These are phyloP conservation scores for Fomitopsis schrenkii DNA, from an alignment of 1,284 basidiomycete genomes.

Conservation along the genomic window DNA sequence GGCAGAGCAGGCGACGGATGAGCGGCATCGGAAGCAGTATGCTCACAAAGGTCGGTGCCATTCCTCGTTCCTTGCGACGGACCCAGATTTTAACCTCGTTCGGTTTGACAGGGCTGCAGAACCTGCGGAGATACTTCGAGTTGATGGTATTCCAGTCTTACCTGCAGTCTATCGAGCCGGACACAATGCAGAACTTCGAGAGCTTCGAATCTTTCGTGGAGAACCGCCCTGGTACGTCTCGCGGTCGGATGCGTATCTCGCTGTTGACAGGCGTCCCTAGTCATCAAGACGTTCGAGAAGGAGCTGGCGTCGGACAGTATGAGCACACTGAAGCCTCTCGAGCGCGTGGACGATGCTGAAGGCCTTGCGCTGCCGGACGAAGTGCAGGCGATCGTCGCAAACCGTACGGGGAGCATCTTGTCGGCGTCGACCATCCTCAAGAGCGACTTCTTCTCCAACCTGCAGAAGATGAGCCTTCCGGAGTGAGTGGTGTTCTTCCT, in stretches of 20 bases:
- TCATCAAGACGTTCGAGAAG: slow-evolving; percentile 94
- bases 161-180: slow-evolving; percentile 81
- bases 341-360: slow-evolving; percentile 67
- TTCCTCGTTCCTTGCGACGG: not conserved
- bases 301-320: slow-evolving; percentile 82
- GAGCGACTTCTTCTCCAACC: slow-evolving; percentile 92
- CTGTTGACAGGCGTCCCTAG: slow-evolving; percentile 31
- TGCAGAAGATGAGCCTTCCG: slow-evolving; percentile 93
- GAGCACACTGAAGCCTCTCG: slow-evolving; percentile 82
- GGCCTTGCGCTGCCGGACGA: slow-evolving; percentile 88
- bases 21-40: slow-evolving; percentile 59
- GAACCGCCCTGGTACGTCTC: slow-evolving; percentile 65
- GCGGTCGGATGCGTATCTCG: not conserved
- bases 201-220: slow-evolving; percentile 81
- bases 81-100: slow-evolving; percentile 7
- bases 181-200: slow-evolving; percentile 75
- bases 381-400: slow-evolving; percentile 79
- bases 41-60: slow-evolving; percentile 61
- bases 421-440: slow-evolving; percentile 95
- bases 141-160: slow-evolving; percentile 95
- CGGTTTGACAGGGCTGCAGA: slow-evolving; percentile 58
- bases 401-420: slow-evolving; percentile 83
- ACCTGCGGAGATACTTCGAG: slow-evolving; percentile 85
- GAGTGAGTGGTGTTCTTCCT: slow-evolving; percentile 52
- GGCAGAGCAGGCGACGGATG: slow-evolving; percentile 77